phyloP scores from a whole-genome alignment of 352 stramenopile genomes.

The Peronosclerospora sorghi region DNA sequence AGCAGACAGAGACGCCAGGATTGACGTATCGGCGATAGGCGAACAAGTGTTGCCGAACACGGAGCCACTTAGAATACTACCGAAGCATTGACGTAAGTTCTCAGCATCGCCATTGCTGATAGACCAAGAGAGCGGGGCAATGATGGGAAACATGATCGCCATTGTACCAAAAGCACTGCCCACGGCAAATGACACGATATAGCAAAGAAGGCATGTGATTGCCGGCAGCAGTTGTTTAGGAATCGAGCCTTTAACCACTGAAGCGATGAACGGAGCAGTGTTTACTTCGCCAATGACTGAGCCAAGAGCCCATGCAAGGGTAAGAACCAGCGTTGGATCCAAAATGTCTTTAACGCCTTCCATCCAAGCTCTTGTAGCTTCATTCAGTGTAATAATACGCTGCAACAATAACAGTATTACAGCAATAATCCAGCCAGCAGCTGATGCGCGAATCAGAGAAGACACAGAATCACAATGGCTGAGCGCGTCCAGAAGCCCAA shows the following conservation, averaged over 20 bases:
- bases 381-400: slow-evolving; percentile 78
- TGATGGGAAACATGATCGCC: slow-evolving; percentile 90
- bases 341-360: slow-evolving; percentile 88
- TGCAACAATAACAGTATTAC: slow-evolving; percentile 63
- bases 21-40: slow-evolving; percentile 90
- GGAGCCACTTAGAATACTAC: slow-evolving; percentile 76
- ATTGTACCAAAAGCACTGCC: slow-evolving; percentile 87
- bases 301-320: slow-evolving; percentile 84
- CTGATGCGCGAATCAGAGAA: slow-evolving; percentile 66
- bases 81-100: slow-evolving; percentile 83
- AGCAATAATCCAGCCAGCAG: slow-evolving; percentile 61
- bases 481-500: slow-evolving; percentile 52
- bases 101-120: slow-evolving; percentile 67
- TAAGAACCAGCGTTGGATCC: slow-evolving; percentile 82
- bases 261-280: slow-evolving; percentile 72
- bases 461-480: slow-evolving; percentile 73
- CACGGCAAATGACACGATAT: slow-evolving; percentile 85
- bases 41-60: slow-evolving; percentile 86
- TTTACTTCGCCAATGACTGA: slow-evolving; percentile 79
- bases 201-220: slow-evolving; percentile 78
- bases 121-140: slow-evolving; percentile 73
- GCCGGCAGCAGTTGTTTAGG: slow-evolving; percentile 67
- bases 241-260: slow-evolving; percentile 64
- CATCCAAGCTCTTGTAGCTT: slow-evolving; percentile 84
- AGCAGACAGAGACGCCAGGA: slow-evolving; percentile 74